These are phyloP conservation scores for Sarocladium brachiariae DNA, from an alignment of 2,329 filamentous ascomycete species.

Conservation along the genomic window DNA sequence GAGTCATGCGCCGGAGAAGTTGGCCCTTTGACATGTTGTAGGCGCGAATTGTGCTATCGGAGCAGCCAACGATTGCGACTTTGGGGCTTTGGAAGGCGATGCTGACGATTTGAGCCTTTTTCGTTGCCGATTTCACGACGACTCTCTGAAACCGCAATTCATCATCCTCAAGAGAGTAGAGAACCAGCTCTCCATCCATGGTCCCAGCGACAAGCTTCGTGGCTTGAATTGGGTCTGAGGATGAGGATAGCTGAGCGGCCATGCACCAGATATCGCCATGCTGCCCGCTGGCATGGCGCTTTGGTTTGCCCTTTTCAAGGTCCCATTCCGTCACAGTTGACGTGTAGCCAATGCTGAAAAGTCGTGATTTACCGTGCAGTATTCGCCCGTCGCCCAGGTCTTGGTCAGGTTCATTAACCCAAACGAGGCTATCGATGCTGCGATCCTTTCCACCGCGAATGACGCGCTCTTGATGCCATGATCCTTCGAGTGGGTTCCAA, in stretches of 20 bases:
- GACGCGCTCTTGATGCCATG: conserved; percentile 85
- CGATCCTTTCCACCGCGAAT: conserved; percentile 77
- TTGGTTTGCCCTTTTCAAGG: conserved; percentile 67
- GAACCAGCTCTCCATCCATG: conserved; percentile 80
- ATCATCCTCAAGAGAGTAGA: conserved; percentile 79
- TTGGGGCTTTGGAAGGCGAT: conserved; percentile 83
- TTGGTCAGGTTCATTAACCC: conserved; percentile 81
- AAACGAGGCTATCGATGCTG: conserved; percentile 83
- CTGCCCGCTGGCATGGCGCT: conserved; percentile 80
- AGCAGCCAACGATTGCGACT: conserved; percentile 81
- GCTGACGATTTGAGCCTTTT: conserved; percentile 84
- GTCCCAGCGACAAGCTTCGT: conserved; percentile 74
- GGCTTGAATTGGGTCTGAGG: conserved; percentile 15
- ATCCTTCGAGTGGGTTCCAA: conserved; percentile 79
- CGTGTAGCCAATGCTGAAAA: conserved; percentile 96
- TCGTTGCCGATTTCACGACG: conserved; percentile 68
- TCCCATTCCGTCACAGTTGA: conserved; percentile 94
- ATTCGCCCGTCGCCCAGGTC: conserved; percentile 54
- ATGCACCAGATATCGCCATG: conserved; percentile 97
- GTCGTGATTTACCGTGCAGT: conserved; percentile 64
- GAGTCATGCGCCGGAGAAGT: conserved; percentile 72
- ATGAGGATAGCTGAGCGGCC: conserved; percentile 64
- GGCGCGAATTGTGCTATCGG: conserved; percentile 90
- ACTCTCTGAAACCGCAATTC: conserved; percentile 75
- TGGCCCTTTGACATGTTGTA: conserved; percentile 78